phyloP scores from a whole-genome alignment of 257 asterid genomes.

The Solanum verrucosum region DNA sequence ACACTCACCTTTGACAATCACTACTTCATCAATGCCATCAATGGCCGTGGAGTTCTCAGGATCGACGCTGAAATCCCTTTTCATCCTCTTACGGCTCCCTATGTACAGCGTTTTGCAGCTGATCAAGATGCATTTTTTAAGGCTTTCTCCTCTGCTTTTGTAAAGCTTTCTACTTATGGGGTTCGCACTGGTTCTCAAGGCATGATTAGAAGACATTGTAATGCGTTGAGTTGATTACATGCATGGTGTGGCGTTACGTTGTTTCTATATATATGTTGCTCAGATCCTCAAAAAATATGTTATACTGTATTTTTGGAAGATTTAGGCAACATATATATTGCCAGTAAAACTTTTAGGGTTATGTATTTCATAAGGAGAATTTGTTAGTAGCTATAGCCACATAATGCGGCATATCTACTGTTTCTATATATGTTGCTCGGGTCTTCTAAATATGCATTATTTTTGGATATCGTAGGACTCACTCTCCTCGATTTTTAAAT shows the following conservation, averaged over 20 bases:
- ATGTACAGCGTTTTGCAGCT: slow-evolving; percentile 21
- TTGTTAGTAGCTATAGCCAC: neutral
- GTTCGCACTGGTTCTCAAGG: slow-evolving; percentile 39
- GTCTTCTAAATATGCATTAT: neutral
- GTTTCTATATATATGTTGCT: neutral
- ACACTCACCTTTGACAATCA: slow-evolving; percentile 26
- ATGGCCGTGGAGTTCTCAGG: slow-evolving; percentile 27
- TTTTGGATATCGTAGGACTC: neutral
- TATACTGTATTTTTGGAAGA: too few species aligned
- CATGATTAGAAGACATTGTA: slow-evolving; percentile 24
- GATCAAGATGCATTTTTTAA: slow-evolving; percentile 20
- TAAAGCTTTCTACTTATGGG: slow-evolving; percentile 23
- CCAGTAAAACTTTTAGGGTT: too few species aligned
- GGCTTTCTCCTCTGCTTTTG: slow-evolving; percentile 40
- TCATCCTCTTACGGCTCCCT: slow-evolving; percentile 28
- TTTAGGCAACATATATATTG: too few species aligned
- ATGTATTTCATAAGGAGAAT: too few species aligned
- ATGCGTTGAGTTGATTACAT: slow-evolving; percentile 12
- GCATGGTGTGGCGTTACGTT: neutral
- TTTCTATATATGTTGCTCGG: neutral
- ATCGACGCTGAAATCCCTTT: slow-evolving; percentile 34
- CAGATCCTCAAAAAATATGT: neutral
- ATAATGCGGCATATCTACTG: neutral
- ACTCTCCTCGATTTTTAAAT: neutral
- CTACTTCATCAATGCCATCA: slow-evolving; percentile 18